Evolutionary conservation across 176 grass and related monocot species (phyloP).

Genomic region (Hsuehochloa calcarea): DNA sequence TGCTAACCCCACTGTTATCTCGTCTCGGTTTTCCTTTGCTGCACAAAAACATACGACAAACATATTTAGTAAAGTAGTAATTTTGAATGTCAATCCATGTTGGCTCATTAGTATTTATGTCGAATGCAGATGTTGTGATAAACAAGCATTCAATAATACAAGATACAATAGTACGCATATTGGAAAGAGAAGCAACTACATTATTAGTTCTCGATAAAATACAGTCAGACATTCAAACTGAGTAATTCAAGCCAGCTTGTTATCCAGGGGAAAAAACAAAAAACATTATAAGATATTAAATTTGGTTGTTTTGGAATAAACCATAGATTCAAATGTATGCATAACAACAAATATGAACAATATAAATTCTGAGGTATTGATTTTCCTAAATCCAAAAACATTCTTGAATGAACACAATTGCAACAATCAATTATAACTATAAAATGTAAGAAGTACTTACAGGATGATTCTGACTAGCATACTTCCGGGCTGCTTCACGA

Average conservation of each 20-base stretch:
- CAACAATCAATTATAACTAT: neutral
- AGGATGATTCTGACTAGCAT: constrained; percentile 36
- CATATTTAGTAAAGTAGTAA: neutral
- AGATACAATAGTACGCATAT: neutral
- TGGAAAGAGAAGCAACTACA: neutral
- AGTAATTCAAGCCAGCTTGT: neutral
- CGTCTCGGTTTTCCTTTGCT: constrained; percentile 38
- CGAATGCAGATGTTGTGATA: neutral
- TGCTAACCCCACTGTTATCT: neutral
- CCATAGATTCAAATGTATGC: neutral
- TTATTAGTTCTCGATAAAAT: neutral
- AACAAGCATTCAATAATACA: neutral
- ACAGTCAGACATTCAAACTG: neutral
- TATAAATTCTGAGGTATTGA: neutral
- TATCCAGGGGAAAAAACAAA: neutral
- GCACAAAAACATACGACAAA: neutral
- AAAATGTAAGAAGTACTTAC: constrained; percentile 47
- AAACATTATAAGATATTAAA: neutral
- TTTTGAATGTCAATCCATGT: neutral
- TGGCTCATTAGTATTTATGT: neutral
- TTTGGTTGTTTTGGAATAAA: neutral
- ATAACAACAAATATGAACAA: neutral
- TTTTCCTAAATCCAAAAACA: neutral
- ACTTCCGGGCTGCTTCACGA: constrained; percentile 38
- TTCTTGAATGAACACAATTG: neutral